Evolutionary conservation across 208 protist species (phyloP), one percentile per base, ranked within the genome.

Genomic region (Trypanosoma caninum): DNA sequence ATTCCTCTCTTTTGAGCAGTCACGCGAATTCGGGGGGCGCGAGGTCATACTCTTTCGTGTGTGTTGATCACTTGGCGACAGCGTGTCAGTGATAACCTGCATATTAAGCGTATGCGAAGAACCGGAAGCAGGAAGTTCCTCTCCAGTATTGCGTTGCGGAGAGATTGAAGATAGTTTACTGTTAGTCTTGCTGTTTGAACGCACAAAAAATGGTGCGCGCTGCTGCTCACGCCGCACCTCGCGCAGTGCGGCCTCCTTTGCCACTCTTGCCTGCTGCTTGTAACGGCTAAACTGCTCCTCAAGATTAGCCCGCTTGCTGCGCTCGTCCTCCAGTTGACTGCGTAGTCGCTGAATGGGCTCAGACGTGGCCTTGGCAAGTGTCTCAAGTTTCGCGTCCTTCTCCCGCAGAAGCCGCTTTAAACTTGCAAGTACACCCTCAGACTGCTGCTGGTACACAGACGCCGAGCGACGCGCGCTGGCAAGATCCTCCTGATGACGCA

Each of bases 261-360:
- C 89, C 46, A 76, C 76, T 76, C 89, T 95, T n/a, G 89, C 89
- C 47, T 71, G 70, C 40, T 74, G 54, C 59, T 89, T 89, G 62
- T 84, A 83, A 14, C 52, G 62, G 22, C 38, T 63, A 31, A 95
- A 78, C 63, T 93, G 78, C 58, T 84, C 78, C 72, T 95, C 84
- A 13, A 92, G 64, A 5, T 57, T 56, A 0, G 85, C 89, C 7
- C 89, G 84, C 22, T 72, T 72, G 34, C 83, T 69, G 0, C 84
- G 77, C 75, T 95, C 89, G n/a, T 89, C 82, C 38, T 92, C 89
- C 11, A 95, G 81, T 64, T 95, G 89, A 54, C 56, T 63, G 3
- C 89, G 82, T 10, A 95, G 76, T 1, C 81, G 72, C 70, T 92
- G 81, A 25, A 95, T 58, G 10, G 84, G 83, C 67, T 89, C 84